Evolutionary conservation across 2,329 filamentous ascomycete species (phyloP).

Genomic region (Lasiodiplodia sp.): DNA sequence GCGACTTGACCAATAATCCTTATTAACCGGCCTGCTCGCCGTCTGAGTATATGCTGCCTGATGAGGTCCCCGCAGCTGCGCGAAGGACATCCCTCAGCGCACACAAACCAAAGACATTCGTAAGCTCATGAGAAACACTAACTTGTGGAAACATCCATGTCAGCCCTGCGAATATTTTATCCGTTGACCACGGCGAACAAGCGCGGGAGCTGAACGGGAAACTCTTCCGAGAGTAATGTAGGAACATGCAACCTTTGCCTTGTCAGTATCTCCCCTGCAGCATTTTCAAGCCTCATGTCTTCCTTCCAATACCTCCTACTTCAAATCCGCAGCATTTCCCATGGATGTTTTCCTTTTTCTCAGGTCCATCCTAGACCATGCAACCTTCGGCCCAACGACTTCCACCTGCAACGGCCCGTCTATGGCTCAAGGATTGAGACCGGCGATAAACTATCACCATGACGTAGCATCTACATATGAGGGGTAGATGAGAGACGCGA

Average conservation of each 20-base stretch:
- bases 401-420: neutral
- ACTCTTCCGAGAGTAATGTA: too few species aligned
- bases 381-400: neutral
- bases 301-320: too few species aligned
- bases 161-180: too few species aligned
- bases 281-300: too few species aligned
- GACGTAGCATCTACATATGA: conserved; percentile 8
- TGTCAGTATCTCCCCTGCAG: too few species aligned
- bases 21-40: conserved; percentile 1
- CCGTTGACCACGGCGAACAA: too few species aligned
- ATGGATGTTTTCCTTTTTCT: too few species aligned
- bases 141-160: too few species aligned
- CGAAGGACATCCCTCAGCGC: neutral
- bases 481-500: neutral
- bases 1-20: neutral
- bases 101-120: neutral
- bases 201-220: too few species aligned
- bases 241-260: too few species aligned
- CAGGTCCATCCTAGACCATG: neutral
- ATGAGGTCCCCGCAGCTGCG: neutral
- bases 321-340: too few species aligned
- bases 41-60: neutral
- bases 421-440: neutral
- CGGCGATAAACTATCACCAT: neutral
- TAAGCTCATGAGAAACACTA: too few species aligned